These are phyloP conservation scores for Lentinula lateritia DNA, from an alignment of 768 basidiomycete species.

Conservation along the genomic window DNA sequence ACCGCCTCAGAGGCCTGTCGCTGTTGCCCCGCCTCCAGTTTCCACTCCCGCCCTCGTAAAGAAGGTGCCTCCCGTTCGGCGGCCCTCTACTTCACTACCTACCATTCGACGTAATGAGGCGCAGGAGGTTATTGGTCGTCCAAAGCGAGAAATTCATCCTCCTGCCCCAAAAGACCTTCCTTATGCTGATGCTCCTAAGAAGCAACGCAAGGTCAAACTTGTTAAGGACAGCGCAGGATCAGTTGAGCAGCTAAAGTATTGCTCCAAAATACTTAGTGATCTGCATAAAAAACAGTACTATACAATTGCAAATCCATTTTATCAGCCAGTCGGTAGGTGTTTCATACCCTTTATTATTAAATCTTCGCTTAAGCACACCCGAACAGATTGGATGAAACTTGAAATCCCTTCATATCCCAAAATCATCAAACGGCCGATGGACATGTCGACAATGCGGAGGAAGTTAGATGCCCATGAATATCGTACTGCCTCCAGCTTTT, in stretches of 20 bases:
- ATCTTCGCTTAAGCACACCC: conserved; percentile 1
- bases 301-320: conserved; percentile 74
- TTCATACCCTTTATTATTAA: background rate
- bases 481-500: conserved; percentile 71
- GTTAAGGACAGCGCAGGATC: conserved; percentile 56
- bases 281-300: conserved; percentile 77
- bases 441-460: conserved; percentile 80
- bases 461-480: conserved; percentile 82
- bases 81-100: conserved; percentile 77
- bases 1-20: conserved; percentile 34
- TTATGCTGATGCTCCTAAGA: conserved; percentile 74
- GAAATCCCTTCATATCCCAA: conserved; percentile 82
- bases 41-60: conserved; percentile 31
- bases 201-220: conserved; percentile 56
- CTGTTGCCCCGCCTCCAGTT: conserved; percentile 31
- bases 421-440: conserved; percentile 94
- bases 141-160: conserved; percentile 97
- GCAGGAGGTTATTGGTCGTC: conserved; percentile 55
- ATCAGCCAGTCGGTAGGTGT: conserved; percentile 86
- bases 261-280: conserved; percentile 67
- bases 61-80: conserved; percentile 45
- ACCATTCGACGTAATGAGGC: conserved; percentile 78
- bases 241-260: conserved; percentile 81
- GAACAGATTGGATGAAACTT: conserved; percentile 68
- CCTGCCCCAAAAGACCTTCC: conserved; percentile 88